Conservation (phyloP, 805 yeast species). For the Wickerhamiella kurtzmanii region DNA sequence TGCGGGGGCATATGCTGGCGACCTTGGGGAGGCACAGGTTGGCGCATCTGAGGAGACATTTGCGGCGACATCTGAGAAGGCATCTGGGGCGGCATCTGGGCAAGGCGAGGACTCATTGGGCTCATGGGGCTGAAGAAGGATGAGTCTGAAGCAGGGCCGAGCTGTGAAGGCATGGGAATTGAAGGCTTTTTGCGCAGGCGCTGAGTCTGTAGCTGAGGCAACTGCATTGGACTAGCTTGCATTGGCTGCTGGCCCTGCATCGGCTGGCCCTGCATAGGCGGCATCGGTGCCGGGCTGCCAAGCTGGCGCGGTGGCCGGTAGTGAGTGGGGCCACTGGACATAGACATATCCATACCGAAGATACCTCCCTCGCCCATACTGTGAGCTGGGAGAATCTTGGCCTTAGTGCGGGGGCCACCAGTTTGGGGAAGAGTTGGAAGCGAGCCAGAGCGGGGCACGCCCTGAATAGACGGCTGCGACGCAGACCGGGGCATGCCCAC, state of each 20-base stretch:
- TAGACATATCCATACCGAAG: not conserved
- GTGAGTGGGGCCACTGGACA: not conserved
- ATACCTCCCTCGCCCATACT: not conserved
- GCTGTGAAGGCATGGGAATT: not conserved
- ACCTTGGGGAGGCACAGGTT: too few relatives aligned
- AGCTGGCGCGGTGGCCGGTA: not conserved
- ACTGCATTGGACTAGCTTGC: constrained; percentile 2
- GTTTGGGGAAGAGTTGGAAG: not conserved
- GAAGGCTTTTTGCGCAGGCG: constrained; percentile 2
- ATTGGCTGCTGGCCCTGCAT: constrained; percentile 1
- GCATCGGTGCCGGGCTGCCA: not conserved
- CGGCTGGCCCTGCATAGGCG: not conserved
- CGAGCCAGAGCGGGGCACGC: constrained; percentile 1
- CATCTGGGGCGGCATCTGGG: not conserved
- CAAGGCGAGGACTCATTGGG: not conserved
- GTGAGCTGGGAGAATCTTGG: not conserved
- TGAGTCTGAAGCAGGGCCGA: not conserved
- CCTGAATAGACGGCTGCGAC: not conserved
- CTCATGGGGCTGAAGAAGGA: not conserved
- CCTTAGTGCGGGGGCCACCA: not conserved
- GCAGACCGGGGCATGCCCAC: not conserved
- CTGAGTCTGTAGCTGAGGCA: constrained; percentile 5
- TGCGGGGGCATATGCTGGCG: not conserved
- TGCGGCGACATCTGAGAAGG: not conserved
- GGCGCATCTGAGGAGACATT: not conserved